Evolutionary conservation across 2,329 filamentous ascomycete genomes (phyloP), one percentile per base, ranked within the genome.

Genomic region (Neobulgaria alba): DNA sequence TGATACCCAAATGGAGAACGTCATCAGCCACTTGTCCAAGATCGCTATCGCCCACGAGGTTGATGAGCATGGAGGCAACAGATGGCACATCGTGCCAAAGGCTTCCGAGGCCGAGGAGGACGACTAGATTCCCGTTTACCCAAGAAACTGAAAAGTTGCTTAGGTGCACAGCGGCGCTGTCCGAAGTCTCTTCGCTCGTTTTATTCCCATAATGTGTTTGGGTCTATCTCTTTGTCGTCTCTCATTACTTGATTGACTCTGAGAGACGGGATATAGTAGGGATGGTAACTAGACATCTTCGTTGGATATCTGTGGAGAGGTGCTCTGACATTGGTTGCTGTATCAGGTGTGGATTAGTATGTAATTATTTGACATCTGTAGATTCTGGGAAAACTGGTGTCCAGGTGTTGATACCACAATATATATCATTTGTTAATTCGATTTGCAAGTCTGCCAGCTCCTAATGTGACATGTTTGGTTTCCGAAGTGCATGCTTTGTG

Each of bases 1-100:
- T 64, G 75, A 82, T 58, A 77, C 75, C 47, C 66, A 73, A 47
- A 73, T 80, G 60, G 77, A 81, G 69, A 79, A 81, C 64, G 75
- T 79, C 62, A 71, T 82, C 53, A 71, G 69, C 36, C 74, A 77
- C 50, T 68, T 82, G 46, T 74, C 72, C 65, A 80, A 80, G 67
- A 65, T 81, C 48, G 72, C 75, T 26, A 61, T 79, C 52, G 70
- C 74, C 63, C 73, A 79, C 60, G 71, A 75, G 57, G 60, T 56
- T 37, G 72, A 75, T 53, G 67, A 67, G 53, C 56, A 66, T 49
- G 66, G 54, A 35, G 21, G 26, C 20, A 46, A 47, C 38, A 46
- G 57, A 33, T 59, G 47, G 47, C 45, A 52, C 42, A 33, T 59
- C 9, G 46, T 46, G 12, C 48, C 55, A 23, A 54, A 53, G 42